Conservation (phyloP, 2,329 filamentous ascomycete species). For the Paraphoma chrysanthemicola region DNA sequence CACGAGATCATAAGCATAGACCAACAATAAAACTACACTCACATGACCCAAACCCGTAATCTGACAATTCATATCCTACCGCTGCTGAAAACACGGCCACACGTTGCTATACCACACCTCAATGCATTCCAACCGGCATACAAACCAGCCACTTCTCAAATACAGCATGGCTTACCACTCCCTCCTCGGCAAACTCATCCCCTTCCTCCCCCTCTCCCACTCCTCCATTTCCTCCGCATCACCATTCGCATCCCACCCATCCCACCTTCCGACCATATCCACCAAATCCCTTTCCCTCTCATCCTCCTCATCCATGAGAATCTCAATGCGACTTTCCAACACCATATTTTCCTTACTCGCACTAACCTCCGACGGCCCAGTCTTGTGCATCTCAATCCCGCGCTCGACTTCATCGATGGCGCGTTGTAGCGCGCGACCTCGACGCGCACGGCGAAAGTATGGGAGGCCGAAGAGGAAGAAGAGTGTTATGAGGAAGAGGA, state of each 20-base stretch:
- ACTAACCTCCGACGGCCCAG: neutral
- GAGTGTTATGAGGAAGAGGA: slow-evolving; percentile 11
- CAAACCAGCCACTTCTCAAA: too few relatives aligned
- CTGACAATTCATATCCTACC: too few relatives aligned
- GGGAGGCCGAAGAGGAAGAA: slow-evolving; percentile 15
- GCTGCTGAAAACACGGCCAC: too few relatives aligned
- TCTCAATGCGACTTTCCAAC: slow-evolving; percentile 31
- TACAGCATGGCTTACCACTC: slow-evolving; percentile 5
- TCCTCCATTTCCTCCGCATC: slow-evolving; percentile 11
- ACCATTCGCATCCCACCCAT: slow-evolving; percentile 10
- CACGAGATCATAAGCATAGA: too few relatives aligned
- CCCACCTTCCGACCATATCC: slow-evolving; percentile 9
- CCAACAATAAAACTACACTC: too few relatives aligned
- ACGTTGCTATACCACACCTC: too few relatives aligned
- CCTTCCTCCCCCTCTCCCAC: slow-evolving; percentile 10
- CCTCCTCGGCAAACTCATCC: slow-evolving; percentile 27
- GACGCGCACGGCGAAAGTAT: slow-evolving; percentile 24
- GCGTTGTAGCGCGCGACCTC: slow-evolving; percentile 19
- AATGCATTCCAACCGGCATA: too few relatives aligned
- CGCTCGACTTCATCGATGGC: slow-evolving; percentile 30
- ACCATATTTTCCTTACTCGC: slow-evolving; percentile 32
- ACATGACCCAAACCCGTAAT: too few relatives aligned
- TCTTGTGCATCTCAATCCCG: slow-evolving; percentile 6
- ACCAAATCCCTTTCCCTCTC: slow-evolving; percentile 13
- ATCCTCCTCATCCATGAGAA: slow-evolving; percentile 24